Base-by-base conservation (phyloP, 257 asterid species). In the Solanum virginianum region DNA sequence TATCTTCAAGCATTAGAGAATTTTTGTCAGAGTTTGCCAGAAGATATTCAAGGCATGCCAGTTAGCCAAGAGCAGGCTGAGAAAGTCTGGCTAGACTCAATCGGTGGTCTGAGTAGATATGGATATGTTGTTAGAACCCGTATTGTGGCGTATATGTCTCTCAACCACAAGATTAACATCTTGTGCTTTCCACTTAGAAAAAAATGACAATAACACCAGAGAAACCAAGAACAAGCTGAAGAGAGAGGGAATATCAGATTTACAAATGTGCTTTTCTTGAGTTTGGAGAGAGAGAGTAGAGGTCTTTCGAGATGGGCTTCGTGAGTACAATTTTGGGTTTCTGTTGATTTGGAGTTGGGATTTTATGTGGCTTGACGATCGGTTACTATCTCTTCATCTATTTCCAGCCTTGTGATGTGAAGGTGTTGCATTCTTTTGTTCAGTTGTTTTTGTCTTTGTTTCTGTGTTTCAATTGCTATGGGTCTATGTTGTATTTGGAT, bases 301-400 rank as follows among this genome's bases (percentile, higher is more conserved):
- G 20, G 6, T 22, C n/a, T 15, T 68, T n/a, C 10, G 74, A 70
- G 89, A 96, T 96, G 99, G 99, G 98, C 14, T 87, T 96, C 36
- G 14, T 94, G 57, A 93, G 98, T 77, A 90, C 93, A 1, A 85
- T 96, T 45, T 59, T 92, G 85, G 97, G 98, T 39, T 90, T 94
- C 24, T 88, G 94, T 86, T 98, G 99, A 90, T 94, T 96, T 85
- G 98, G 98, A 89, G 93, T 94, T 71, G 99, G 99, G 83, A 70
- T 95, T 87, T 90, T 90, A 29, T 6, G 87, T 7, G 92, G 93
- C 4, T 86, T 91, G 22, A 82, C 84, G 72, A 53, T 88, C 72
- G 93, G 93, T 0, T 91, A 91, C 69, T 91, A 56, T 63, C 24
- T 85, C 15, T 91, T 88, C 96, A 93, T 96, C 91, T 94, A 93